Evolutionary conservation across 345 rosid genomes (phyloP), one percentile per base, ranked within the genome.

Genomic region (Arabidopsis arenosa): DNA sequence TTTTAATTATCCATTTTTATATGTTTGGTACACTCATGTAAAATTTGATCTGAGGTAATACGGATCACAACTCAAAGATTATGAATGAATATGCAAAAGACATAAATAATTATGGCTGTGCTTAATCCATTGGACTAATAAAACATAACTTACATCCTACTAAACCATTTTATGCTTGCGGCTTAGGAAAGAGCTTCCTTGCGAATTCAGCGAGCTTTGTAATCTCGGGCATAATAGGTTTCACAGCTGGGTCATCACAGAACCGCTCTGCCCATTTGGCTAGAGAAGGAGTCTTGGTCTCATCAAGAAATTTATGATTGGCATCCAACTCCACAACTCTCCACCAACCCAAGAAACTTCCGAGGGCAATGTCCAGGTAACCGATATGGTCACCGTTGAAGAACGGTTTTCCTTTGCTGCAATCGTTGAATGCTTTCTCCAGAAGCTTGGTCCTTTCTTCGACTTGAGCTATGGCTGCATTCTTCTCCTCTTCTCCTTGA

Each of bases 311-410:
- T 83, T 80, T 77, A 66, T 79, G 23, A 9, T 76, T 80, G 1
- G 23, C n/a, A 11, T 33, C 30, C 48, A 68, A 73, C 85, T 86
- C 87, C 0, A 53, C 35, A 1, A 89, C 89, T 72, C 82, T 85
- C n/a, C 85, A 4, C 98, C 98, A 89, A 18, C 83, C 93, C 82
- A 90, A 73, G 69, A 63, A 85, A 69, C 83, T 36, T 0, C 97
- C 97, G 0, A 92, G 66, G 1, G 90, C 90, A 40, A 88, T 87
- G 82, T 92, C 96, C 7, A 88, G 73, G 40, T 74, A 87, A 23
- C 96, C 97, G 18, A 92, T 83, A 28, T 68, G 67, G 51, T 83
- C 87, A 62, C 94, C 94, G 8, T 92, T 90, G 56, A 93, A 93
- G 80, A 89, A 93, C 9, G 77, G 51, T 64, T 84, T 80, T 36